Conservation (phyloP, 164 flowering plant species). For the Hamamelis virginiana region DNA sequence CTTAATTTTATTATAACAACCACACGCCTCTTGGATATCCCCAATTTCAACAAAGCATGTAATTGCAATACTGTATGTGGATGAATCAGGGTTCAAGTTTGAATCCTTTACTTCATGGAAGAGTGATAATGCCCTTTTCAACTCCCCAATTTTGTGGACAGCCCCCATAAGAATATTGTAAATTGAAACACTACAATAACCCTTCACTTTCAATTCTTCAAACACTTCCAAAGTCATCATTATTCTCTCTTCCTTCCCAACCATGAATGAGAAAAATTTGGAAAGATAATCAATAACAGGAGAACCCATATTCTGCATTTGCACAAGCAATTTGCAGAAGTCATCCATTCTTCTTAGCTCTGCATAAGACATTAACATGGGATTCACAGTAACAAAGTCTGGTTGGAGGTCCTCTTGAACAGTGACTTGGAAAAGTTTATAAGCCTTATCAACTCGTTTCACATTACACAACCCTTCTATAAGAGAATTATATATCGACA, state of each 20-base stretch:
- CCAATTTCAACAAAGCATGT: constrained; percentile 60
- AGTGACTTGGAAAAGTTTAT: constrained; percentile 60
- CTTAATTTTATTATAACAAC: constrained; percentile 56
- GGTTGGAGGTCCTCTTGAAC: constrained; percentile 73
- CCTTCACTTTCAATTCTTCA: constrained; percentile 51
- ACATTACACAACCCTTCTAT: constrained; percentile 73
- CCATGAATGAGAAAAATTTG: constrained; percentile 57
- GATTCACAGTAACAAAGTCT: constrained; percentile 63
- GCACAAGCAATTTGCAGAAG: constrained; percentile 53
- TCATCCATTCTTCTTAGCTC: constrained; percentile 53
- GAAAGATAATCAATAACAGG: constrained; percentile 50
- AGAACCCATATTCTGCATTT: constrained; percentile 57
- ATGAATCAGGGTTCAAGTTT: constrained; percentile 51
- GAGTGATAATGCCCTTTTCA: constrained; percentile 54
- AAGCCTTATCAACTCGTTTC: constrained; percentile 65
- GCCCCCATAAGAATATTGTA: constrained; percentile 73
- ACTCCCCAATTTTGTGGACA: constrained; percentile 52
- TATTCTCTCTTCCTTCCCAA: constrained; percentile 40
- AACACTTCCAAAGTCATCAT: constrained; percentile 55
- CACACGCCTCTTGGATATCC: constrained; percentile 64
- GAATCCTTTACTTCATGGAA: constrained; percentile 54
- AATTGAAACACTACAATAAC: constrained; percentile 52
- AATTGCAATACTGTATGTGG: constrained; percentile 61
- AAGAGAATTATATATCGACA: constrained; percentile 71
- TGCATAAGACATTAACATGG: constrained; percentile 64